Base-by-base conservation (phyloP, 73 alveolate genomes). In the Blepharisma stoltei region DNA sequence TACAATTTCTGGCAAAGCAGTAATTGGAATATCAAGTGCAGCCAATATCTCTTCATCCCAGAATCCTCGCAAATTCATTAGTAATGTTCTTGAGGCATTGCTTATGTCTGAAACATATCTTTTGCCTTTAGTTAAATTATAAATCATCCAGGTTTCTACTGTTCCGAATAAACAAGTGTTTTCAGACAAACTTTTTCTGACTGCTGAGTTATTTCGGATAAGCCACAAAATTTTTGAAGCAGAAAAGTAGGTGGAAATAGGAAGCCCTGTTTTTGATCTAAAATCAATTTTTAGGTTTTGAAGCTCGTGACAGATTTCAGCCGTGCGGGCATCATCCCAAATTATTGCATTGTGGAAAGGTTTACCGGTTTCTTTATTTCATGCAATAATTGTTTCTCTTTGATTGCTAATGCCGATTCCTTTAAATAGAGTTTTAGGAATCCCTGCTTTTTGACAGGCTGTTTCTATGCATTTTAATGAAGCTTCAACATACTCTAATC, bases 351-450 rank as follows among this genome's bases (percentile, higher is more conserved):
- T 66, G 66, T 83, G 88, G 48, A 90, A 69, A 6, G 91, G 90
- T 69, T 65, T 48, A 38, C 92, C 91, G 23, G 91, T 69, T 27
- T 37, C 82, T 67, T 82, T 83, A 71, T 91, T 93, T 89, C 97
- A 88, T 25, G 96, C 98, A 53, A 93, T 95, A 0, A 92, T 85
- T 1, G 97, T 93, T 67, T 93, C 98, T 37, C 98, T 85, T 78
- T 93, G 92, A 69, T 93, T 93, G 18, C 97, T 93, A 50, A 93
- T 90, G 14, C 95, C 97, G 60, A 81, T 52, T 18, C 82, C 82
- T 32, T 23, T 32, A 43, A 86, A 5, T 60, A 25, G 9, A 43
- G 55, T 27, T 78, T 46, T 27, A 49, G 44, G 41, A 7, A 88
- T 68, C 23, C 67, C 67, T 21, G 66, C 71, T 20, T 76, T 70